phyloP scores from a whole-genome alignment of 768 basidiomycete species.

The Mycena sanguinolenta region DNA sequence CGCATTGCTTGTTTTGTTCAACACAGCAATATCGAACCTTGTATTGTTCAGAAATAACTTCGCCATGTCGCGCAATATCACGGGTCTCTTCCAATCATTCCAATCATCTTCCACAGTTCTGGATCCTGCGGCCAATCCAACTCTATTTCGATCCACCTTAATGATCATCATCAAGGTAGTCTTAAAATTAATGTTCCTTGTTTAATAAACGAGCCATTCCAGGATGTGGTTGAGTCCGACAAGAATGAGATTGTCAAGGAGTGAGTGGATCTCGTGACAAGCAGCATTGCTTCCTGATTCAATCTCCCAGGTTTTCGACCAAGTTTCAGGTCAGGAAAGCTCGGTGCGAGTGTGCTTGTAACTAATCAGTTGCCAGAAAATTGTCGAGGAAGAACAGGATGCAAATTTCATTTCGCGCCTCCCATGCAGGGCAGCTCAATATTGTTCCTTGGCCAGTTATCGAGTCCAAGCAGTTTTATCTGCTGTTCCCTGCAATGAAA shows the following conservation, averaged over 20 bases:
- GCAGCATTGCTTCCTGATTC: neutral
- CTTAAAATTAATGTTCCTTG: neutral
- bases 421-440: conserved; percentile 65
- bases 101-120: conserved; percentile 69
- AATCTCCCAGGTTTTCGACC: conserved; percentile 58
- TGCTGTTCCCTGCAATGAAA: conserved; percentile 63
- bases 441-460: conserved; percentile 81
- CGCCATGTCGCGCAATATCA: conserved; percentile 70
- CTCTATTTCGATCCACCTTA: conserved; percentile 69
- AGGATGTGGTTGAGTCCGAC: conserved; percentile 78
- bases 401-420: conserved; percentile 74
- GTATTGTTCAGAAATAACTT: conserved; percentile 78
- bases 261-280: conserved; percentile 48
- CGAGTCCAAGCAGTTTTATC: conserved; percentile 72
- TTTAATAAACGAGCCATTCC: neutral
- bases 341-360: neutral
- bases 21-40: conserved; percentile 74
- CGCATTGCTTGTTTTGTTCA: conserved; percentile 73
- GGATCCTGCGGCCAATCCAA: conserved; percentile 70
- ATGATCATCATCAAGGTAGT: conserved; percentile 74
- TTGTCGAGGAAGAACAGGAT: conserved; percentile 73
- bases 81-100: conserved; percentile 73
- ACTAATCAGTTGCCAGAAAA: conserved; percentile 51
- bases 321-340: conserved; percentile 60
- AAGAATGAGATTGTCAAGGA: conserved; percentile 69